phyloP scores from a whole-genome alignment of 306 rosid genomes.

The Trifolium subterraneum region DNA sequence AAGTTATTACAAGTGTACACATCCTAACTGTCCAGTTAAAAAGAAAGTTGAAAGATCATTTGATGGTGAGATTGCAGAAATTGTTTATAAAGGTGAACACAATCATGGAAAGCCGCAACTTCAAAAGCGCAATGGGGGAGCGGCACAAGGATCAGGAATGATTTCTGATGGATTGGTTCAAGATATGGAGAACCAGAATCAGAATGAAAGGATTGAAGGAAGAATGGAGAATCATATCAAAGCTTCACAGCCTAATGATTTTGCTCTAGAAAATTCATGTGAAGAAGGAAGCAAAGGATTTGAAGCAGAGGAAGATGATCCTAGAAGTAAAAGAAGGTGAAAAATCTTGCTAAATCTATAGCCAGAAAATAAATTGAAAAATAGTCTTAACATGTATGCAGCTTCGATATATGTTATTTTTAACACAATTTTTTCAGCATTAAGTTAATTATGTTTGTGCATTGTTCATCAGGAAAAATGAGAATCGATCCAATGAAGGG shows the following conservation, averaged over 20 bases:
- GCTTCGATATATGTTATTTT: neutral
- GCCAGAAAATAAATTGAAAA: neutral
- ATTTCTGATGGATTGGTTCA: constrained; percentile 57
- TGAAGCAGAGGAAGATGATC: constrained; percentile 62
- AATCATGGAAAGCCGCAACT: constrained; percentile 87
- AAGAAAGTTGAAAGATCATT: constrained; percentile 95
- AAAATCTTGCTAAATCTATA: neutral
- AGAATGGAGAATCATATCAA: constrained; percentile 59
- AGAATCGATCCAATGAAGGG: constrained; percentile 63
- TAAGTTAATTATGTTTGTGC: neutral
- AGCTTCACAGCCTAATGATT: constrained; percentile 44
- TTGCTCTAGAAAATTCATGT: constrained; percentile 58
- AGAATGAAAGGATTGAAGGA: constrained; percentile 60
- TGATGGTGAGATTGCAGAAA: constrained; percentile 90
- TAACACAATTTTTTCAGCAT: neutral
- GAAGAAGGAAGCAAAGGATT: constrained; percentile 72
- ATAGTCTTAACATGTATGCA: neutral
- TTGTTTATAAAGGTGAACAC: constrained; percentile 96
- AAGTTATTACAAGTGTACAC: constrained; percentile 94
- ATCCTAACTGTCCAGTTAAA: constrained; percentile 91
- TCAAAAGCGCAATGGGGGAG: constrained; percentile 62
- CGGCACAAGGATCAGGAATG: constrained; percentile 61
- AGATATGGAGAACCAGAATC: constrained; percentile 56
- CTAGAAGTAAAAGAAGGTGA: constrained; percentile 75
- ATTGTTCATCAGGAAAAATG: constrained; percentile 60